Evolutionary conservation across 75 land plant genomes (phyloP), one percentile per base, ranked within the genome.

Genomic region (Cryptomeria japonica): DNA sequence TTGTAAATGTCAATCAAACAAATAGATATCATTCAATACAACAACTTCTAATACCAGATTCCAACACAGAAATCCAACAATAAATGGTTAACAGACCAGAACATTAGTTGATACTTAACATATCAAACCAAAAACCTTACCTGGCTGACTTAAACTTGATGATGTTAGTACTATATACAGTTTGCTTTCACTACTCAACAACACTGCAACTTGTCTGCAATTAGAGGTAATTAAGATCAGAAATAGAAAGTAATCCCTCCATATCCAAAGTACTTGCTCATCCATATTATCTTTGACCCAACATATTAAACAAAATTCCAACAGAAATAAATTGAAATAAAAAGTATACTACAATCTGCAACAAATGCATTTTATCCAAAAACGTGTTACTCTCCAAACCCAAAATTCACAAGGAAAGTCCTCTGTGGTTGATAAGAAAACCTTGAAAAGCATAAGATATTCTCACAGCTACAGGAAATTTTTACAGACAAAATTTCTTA

Each of bases 141-240:
- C 49, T n/a, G 34, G 14, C 51, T 46, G 34, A 34, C 31, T 82
- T 11, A 13, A 15, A 39, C 31, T 32, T 44, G 84, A 82, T 14
- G 84, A 39, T n/a, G 51, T 70, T 6, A 76, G 86, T 38, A 94
- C 42, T 51, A 92, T 83, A 87, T 92, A 94, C 80, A 93, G 46
- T 82, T 89, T 93, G 37, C 85, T 49, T 64, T 92, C 87, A 87
- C 92, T 91, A 87, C 95, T 94, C 80, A 82, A 78, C 86, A 94
- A 9, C 14, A 93, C 16, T 70, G 85, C 89, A 14, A 93, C 92
- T 82, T 94, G 91, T 44, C 94, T 93, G 92, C 88, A 86, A 85
- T 28, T 3, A 55, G 56, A 31, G 56, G 34, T 32, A 19, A 87
- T 77, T 13, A 85, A 85, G 70, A n/a, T 32, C 37, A 51, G 19